Evolutionary conservation across 306 rosid genomes (phyloP).

Genomic region (Lathyrus oleraceus): DNA sequence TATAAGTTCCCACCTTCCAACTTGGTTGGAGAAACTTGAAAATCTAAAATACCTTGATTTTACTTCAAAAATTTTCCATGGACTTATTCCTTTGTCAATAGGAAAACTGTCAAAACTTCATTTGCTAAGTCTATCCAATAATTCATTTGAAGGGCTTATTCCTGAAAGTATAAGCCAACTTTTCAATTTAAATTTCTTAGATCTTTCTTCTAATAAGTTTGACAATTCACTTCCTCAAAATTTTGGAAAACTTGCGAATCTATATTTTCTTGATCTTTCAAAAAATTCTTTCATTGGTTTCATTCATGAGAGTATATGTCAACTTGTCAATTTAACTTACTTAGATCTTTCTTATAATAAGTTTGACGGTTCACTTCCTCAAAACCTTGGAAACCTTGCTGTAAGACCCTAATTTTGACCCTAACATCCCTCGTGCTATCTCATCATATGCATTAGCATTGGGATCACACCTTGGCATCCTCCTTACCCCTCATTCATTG

Average conservation of each 20-base stretch:
- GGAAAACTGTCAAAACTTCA: background rate
- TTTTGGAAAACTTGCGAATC: background rate
- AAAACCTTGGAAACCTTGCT: too few species aligned
- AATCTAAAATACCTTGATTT: background rate
- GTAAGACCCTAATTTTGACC: too few species aligned
- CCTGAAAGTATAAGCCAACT: background rate
- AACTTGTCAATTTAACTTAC: background rate
- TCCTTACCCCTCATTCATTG: too few species aligned
- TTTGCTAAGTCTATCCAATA: background rate
- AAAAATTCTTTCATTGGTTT: background rate
- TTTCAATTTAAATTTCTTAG: background rate
- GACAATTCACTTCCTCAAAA: background rate
- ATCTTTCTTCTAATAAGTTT: slow-evolving; percentile 12
- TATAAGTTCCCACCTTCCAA: background rate
- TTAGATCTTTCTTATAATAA: background rate
- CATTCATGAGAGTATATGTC: background rate
- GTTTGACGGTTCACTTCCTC: too few species aligned
- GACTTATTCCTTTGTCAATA: background rate
- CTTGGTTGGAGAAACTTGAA: background rate
- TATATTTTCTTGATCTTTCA: background rate
- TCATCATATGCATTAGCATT: too few species aligned
- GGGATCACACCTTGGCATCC: too few species aligned
- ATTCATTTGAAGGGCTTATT: background rate
- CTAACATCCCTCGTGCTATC: too few species aligned
- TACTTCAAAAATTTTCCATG: background rate